phyloP scores from a whole-genome alignment of 1,139 yeast genomes.

The Nakaseomyces delphensis region DNA sequence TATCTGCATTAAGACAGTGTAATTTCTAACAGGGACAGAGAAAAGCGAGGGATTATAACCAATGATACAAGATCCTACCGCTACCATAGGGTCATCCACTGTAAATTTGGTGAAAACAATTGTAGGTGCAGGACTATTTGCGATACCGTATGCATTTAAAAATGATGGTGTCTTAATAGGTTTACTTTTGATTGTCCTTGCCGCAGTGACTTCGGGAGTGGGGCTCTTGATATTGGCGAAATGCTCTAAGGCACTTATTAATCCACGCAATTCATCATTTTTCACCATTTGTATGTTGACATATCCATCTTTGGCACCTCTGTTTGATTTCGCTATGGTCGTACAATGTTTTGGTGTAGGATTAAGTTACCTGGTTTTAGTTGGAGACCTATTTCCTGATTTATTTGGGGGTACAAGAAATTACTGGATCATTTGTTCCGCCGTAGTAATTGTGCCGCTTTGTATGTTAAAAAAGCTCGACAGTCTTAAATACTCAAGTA shows the following conservation, averaged over 20 bases:
- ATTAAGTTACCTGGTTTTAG: constrained; percentile 74
- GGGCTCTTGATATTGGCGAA: constrained; percentile 77
- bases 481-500: constrained; percentile 74
- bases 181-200: constrained; percentile 49
- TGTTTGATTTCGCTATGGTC: constrained; percentile 82
- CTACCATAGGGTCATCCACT: constrained; percentile 39
- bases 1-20: no score
- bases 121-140: constrained; percentile 86
- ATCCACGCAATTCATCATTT: constrained; percentile 72
- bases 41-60: no score
- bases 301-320: constrained; percentile 71
- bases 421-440: constrained; percentile 59
- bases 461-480: constrained; percentile 68
- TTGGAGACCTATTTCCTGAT: constrained; percentile 84
- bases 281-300: constrained; percentile 77
- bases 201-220: constrained; percentile 69
- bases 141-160: constrained; percentile 82
- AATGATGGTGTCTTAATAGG: constrained; percentile 81
- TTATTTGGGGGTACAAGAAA: constrained; percentile 38
- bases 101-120: constrained; percentile 63
- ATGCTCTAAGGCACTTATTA: constrained; percentile 53
- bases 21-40: no score
- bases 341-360: constrained; percentile 92
- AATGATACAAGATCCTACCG: constrained; percentile 16
- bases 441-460: constrained; percentile 62